These are phyloP conservation scores for Nannochloropsis granulata DNA, from an alignment of 108 stramenopile genomes.

Conservation along the genomic window DNA sequence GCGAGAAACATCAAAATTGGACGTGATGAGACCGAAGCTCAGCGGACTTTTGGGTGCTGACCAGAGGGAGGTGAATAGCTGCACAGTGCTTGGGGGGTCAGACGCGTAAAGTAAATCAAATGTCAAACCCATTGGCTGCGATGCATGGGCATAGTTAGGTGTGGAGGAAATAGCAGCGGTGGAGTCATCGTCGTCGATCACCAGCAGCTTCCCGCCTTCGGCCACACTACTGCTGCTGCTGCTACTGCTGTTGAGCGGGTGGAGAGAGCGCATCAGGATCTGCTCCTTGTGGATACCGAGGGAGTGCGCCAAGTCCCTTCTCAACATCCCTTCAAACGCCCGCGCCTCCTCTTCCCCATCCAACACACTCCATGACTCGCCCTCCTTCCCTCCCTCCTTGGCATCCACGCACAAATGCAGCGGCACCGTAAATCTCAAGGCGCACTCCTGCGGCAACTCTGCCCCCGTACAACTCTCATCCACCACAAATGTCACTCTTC, in stretches of 20 bases:
- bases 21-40: background rate
- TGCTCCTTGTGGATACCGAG: background rate
- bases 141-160: background rate
- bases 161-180: background rate
- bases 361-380: background rate
- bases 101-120: background rate
- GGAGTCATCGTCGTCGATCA: background rate
- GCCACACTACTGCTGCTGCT: background rate
- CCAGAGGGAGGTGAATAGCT: background rate
- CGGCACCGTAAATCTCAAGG: background rate
- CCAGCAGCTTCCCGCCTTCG: background rate
- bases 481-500: background rate
- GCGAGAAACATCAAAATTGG: background rate
- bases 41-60: background rate
- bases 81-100: background rate
- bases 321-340: background rate
- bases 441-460: background rate
- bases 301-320: background rate
- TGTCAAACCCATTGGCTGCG: background rate
- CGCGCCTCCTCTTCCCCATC: background rate
- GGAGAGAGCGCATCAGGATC: background rate
- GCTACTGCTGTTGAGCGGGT: background rate
- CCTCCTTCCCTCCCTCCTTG: background rate
- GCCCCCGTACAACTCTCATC: background rate
- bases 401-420: background rate